Evolutionary conservation across 2,329 filamentous ascomycete genomes (phyloP).

Genomic region (Zymoseptoria passerinii): DNA sequence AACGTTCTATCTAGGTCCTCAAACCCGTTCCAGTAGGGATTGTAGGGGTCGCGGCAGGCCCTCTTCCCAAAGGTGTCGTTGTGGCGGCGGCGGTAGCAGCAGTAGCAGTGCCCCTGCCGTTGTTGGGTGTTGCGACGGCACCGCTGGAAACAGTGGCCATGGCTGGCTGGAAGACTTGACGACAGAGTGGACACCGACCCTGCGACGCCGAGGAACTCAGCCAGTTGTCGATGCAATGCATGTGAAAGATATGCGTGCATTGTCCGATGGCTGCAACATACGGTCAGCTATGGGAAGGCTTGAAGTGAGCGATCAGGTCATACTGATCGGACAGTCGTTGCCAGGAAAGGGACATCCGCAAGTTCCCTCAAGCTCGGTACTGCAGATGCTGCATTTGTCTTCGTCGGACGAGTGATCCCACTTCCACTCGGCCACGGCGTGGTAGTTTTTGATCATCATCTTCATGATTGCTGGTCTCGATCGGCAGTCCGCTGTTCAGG

Average conservation of each 20-base stretch:
- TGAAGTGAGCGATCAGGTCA: slow-evolving; percentile 29
- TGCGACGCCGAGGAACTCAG: slow-evolving; percentile 90
- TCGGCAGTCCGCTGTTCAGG: neutral
- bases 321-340: slow-evolving; percentile 87
- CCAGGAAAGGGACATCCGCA: slow-evolving; percentile 98
- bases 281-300: slow-evolving; percentile 14
- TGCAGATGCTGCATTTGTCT: slow-evolving; percentile 96
- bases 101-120: neutral
- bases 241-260: slow-evolving; percentile 96
- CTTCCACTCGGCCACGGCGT: slow-evolving; percentile 89
- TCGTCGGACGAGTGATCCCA: slow-evolving; percentile 82
- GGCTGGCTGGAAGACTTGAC: slow-evolving; percentile 53
- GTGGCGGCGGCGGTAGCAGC: neutral
- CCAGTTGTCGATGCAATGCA: slow-evolving; percentile 96
- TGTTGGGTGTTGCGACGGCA: neutral
- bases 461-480: slow-evolving; percentile 57
- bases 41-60: neutral
- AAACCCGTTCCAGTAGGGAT: neutral
- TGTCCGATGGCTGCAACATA: slow-evolving; percentile 69
- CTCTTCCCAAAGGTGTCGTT: neutral
- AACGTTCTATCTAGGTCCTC: neutral
- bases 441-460: slow-evolving; percentile 88
- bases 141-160: neutral
- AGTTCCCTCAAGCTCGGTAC: slow-evolving; percentile 94
- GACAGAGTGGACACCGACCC: slow-evolving; percentile 95